Base-by-base conservation (phyloP, 768 basidiomycete genomes). In the Trametes maxima region DNA sequence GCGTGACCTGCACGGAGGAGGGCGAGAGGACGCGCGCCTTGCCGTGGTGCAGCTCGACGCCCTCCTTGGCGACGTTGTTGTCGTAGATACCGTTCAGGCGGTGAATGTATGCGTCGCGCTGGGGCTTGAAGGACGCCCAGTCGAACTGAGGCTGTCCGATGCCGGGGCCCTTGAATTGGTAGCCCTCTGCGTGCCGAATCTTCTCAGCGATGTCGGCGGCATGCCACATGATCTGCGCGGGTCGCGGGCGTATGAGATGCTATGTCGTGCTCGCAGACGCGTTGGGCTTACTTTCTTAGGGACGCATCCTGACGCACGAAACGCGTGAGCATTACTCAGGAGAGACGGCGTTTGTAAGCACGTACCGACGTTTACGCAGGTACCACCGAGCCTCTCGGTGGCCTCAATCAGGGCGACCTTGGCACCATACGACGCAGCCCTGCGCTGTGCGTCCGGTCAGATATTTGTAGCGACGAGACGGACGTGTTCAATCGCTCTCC, bases 331-430 rank as follows among this genome's bases (percentile, higher is more conserved):
- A 44, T 3, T 21, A 21, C 35, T 37, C 49, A 17, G 21, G 48
- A 37, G 2, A 17, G 39, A 12, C 24, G 22, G 11, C 19, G 3
- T 40, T 39, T 36, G 51, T 46, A 19, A 43, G 49, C 46, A 60
- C 59, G 25, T 48, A 91, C 94, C 96, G 61, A 99, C 96, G 74
- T 98, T 98, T 61, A 99, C 97, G 72, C 97, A 99, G 39, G 96
- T 98, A 53, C 96, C 97, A 36, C 97, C 97, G 2, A 95, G 82
- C 42, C 82, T 71, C 11, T 85, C 82, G 5, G 85, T 83, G 46
- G 77, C 80, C 72, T 99, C 97, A 16, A 98, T 84, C 25, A 98
- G 76, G 13, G 95, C 96, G 54, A 94, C 93, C 74, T 95, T 96
- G 74, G 90, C 92, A 42, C 95, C 95, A 74, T 98, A 95, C 17